These are phyloP conservation scores for Hortiboletus campestris DNA, from an alignment of 768 basidiomycete species.

Conservation along the genomic window DNA sequence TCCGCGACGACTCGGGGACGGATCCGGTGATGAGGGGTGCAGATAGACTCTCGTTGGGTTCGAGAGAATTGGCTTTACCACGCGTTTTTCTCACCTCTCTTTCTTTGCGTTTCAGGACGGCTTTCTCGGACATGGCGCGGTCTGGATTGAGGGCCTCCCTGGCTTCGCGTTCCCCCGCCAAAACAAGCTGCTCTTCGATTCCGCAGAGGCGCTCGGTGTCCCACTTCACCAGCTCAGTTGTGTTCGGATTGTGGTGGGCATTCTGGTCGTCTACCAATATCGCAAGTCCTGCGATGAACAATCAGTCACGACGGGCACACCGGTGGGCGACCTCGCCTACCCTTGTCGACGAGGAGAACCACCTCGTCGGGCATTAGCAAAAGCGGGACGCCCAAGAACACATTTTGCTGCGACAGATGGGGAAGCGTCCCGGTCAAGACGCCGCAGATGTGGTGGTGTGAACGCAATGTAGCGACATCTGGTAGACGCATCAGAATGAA, in stretches of 20 bases:
- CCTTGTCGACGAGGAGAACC: constrained; percentile 78
- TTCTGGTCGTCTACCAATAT: constrained; percentile 70
- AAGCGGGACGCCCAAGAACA: constrained; percentile 91
- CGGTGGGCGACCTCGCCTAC: constrained; percentile 37
- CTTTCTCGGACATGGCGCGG: constrained; percentile 57
- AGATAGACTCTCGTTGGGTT: constrained; percentile 10
- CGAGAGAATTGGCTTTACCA: constrained; percentile 5
- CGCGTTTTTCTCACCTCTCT: constrained; percentile 51
- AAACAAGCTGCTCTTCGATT: constrained; percentile 47
- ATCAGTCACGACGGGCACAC: neutral
- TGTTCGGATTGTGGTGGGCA: constrained; percentile 52
- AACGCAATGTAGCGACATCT: constrained; percentile 83
- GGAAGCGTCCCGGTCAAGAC: constrained; percentile 88
- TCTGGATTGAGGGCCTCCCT: constrained; percentile 40
- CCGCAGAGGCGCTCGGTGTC: constrained; percentile 45
- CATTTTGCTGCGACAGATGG: constrained; percentile 93
- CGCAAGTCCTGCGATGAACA: constrained; percentile 58
- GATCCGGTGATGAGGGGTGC: neutral
- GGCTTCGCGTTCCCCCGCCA: constrained; percentile 48
- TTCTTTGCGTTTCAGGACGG: constrained; percentile 68
- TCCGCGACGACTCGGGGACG: neutral
- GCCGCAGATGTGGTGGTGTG: constrained; percentile 80
- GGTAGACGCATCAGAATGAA: constrained; percentile 10
- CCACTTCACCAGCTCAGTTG: constrained; percentile 52
- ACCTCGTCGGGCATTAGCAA: constrained; percentile 90